These are phyloP conservation scores for Boletus coccyginus DNA, from an alignment of 768 basidiomycete genomes.

Conservation along the genomic window DNA sequence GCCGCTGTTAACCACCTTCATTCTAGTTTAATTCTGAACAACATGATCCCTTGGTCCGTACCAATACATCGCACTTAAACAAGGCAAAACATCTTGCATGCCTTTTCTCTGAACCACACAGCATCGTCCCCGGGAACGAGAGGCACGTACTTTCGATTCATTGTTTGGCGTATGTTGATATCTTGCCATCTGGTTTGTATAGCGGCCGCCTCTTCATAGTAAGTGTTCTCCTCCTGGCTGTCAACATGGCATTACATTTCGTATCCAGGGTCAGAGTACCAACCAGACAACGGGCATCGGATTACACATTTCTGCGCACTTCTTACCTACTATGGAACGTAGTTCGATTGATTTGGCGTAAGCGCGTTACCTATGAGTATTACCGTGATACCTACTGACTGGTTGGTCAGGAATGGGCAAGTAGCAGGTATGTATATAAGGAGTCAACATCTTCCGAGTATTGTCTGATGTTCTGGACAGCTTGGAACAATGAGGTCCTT, in stretches of 20 bases:
- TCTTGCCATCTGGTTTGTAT: neutral
- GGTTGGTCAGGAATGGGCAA: constrained; percentile 65
- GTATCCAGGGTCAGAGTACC: constrained; percentile 75
- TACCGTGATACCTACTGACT: neutral
- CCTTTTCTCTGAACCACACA: constrained; percentile 1
- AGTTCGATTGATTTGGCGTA: constrained; percentile 88
- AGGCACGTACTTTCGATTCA: neutral
- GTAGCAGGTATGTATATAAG: constrained; percentile 56
- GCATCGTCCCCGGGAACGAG: constrained; percentile 1
- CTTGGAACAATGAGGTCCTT: constrained; percentile 89
- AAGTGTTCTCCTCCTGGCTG: neutral
- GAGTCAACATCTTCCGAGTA: neutral
- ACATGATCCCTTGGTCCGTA: neutral
- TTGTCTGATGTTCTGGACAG: constrained; percentile 32
- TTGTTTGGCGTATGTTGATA: neutral
- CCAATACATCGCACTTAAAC: neutral
- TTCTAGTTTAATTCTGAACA: constrained; percentile 13
- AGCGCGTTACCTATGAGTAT: constrained; percentile 21
- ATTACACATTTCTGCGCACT: constrained; percentile 67
- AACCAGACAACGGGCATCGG: constrained; percentile 83
- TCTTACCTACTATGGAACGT: constrained; percentile 94
- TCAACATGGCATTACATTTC: neutral
- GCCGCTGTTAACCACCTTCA: neutral
- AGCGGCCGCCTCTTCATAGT: constrained; percentile 18
- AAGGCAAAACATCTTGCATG: neutral